Base-by-base conservation (phyloP, 2,329 filamentous ascomycete species). In the Purpureocillium takamizusanense region DNA sequence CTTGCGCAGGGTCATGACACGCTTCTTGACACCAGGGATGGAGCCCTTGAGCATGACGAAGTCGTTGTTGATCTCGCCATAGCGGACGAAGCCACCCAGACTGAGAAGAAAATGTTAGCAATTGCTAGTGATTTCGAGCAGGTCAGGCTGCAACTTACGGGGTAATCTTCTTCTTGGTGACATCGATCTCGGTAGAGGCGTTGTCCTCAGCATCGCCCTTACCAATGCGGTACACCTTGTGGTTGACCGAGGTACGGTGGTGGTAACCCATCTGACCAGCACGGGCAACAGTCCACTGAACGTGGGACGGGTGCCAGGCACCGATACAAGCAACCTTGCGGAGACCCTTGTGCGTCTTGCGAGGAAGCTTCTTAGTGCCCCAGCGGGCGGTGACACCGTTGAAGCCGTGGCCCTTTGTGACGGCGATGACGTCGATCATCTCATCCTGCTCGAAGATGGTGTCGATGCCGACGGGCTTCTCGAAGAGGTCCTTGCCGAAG, bases 291-390 rank as follows among this genome's bases (percentile, higher is more conserved):
- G 92, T 98, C 92, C 92, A 98, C 78, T 98, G 92, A 72, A 98
- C 92, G 87, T 98, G 92, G 72, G 86, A 88, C 65, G 92, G 92
- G 79, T 98, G 92, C 92, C 92, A 98, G 60, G 92, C 92, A 86
- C 92, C 92, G 70, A 98, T 98, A 95, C 92, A 98, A 65, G 92
- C 92, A 60, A 98, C 90, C 86, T 98, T 98, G 65, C 92, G 84
- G 65, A 98, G 88, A 95, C 92, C 92, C 84, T 98, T 98, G 86
- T 98, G 92, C 48, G 92, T 98, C 88, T 98, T 98, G 67, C 92
- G 87, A 57, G 92, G 92, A 62, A 98, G 87, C 87, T 97, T 98
- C 86, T 95, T 98, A 76, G 92, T 98, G 61, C 92, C 92, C 92
- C 92, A 98, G 75, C 92, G 83, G 70, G 82, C 77, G 53, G 92